Conservation (phyloP, 2,329 filamentous ascomycete species). For the Fusarium sp. region DNA sequence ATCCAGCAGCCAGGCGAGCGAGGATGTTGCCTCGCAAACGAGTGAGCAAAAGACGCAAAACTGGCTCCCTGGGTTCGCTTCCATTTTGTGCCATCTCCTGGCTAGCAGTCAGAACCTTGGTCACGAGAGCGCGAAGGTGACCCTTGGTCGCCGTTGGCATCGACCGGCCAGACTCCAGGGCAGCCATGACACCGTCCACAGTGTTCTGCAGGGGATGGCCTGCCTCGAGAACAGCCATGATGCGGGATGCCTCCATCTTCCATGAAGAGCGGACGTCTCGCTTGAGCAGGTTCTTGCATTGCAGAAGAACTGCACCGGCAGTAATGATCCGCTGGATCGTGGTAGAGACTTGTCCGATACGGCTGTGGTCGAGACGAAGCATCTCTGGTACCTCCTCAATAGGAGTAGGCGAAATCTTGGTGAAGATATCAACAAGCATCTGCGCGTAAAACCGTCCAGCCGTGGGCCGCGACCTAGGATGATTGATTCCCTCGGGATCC, state of each 20-base stretch:
- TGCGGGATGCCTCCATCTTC: constrained; percentile 81
- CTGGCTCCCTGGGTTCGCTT: constrained; percentile 66
- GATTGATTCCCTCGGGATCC: constrained; percentile 77
- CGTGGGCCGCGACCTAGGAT: constrained; percentile 74
- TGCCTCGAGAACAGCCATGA: constrained; percentile 77
- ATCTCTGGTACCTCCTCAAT: constrained; percentile 78
- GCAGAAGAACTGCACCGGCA: constrained; percentile 80
- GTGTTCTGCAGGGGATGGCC: constrained; percentile 67
- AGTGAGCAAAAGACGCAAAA: constrained; percentile 77
- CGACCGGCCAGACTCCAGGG: constrained; percentile 73
- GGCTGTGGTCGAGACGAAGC: constrained; percentile 76
- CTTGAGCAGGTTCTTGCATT: constrained; percentile 87
- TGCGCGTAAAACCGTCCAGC: constrained; percentile 82
- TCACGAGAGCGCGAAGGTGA: constrained; percentile 71
- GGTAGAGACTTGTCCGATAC: constrained; percentile 64
- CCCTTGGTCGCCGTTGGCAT: constrained; percentile 75
- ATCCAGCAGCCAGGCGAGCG: constrained; percentile 74
- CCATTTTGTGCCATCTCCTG: constrained; percentile 61
- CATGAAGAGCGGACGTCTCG: constrained; percentile 83
- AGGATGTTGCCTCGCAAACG: constrained; percentile 78
- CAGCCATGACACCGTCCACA: constrained; percentile 74
- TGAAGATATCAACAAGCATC: constrained; percentile 81
- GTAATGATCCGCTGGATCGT: constrained; percentile 74
- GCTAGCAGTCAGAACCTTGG: constrained; percentile 68
- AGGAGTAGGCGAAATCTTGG: constrained; percentile 72